Evolutionary conservation across 306 rosid genomes (phyloP), one percentile per base, ranked within the genome.

Genomic region (Astragalus membranaceus): DNA sequence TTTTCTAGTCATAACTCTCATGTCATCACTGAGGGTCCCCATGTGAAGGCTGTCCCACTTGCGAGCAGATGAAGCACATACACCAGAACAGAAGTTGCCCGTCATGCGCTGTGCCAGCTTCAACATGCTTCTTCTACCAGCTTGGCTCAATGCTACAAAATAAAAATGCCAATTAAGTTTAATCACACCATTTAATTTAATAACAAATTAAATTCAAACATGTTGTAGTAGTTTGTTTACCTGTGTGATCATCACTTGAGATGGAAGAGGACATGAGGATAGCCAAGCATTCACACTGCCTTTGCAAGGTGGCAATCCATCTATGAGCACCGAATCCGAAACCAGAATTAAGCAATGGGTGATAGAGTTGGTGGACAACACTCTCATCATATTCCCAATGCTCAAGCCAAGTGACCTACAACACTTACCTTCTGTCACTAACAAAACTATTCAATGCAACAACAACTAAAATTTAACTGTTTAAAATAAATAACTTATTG

Each of bases 341-440:
- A 32, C 99, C 97, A 0, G 82, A 76, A 70, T 64, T 77, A 5
- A 95, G 50, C 74, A 86, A 59, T 2, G 84, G 83, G 11, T 80
- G 95, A 79, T 80, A 95, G 4, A 91, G 84, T 47, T 79, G 92
- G 75, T 95, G 95, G 39, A 85, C 79, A 3, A 47, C 62, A 59
- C 76, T 86, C 75, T 87, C 99, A 72, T 91, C 89, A 66, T 87
- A 91, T 60, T 91, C 88, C 41, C 87, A 78, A 73, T 95, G 99
- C 66, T 95, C 99, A 35, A 95, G 62, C 97, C 97, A 95, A 1
- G 95, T 89, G 14, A 95, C 96, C 99, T 95, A 77, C 81, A 83
- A 23, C 10, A 20, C 52, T 32, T 51, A 36, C 5, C 36, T 15
- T 64, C 3, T 16, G 44, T 74, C 41, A 44, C 52, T 30, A 33